Evolutionary conservation across 2,329 filamentous ascomycete species (phyloP), one percentile per base, ranked within the genome.

Genomic region (Monosporascus sp.): DNA sequence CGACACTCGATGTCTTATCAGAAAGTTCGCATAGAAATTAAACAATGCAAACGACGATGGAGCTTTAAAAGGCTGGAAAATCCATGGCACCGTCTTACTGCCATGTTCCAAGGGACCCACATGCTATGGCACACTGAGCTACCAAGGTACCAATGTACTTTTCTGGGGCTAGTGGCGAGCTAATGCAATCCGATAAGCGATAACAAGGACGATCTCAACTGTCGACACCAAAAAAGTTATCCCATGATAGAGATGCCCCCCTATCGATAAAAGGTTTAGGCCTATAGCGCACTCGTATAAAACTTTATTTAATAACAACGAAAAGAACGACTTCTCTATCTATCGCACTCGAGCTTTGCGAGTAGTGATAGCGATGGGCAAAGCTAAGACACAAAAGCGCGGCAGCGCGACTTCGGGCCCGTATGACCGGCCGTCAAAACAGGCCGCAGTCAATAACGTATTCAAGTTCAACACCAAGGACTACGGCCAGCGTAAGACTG

Each of bases 381-480:
- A 75, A 56, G 69, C 69, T 24, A 70, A 72, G 54, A 66, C 70
- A 37, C 58, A 67, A 17, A 73, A 71, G 61, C 68, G 69, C 60
- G 64, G 63, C 48, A 57, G 61, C 54, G 62, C 66, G 49, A 63
- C 60, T 20, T 63, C 65, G 22, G 60, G 65, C 47, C 74, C 74
- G 17, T 78, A 78, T 61, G 74, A 78, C 24, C 70, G 74, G 51
- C 67, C 55, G 15, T 52, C 64, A 51, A 67, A 71, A 50, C 58
- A 58, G 15, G 62, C 68, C 9, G 65, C 68, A 53, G 76, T 76
- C 65, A 91, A 96, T 75, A 92, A 89, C 64, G 90, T 97, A 72
- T 97, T 97, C 83, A 96, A 95, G 70, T 96, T 97, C 84, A 96
- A 96, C 77, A 94, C 88, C 63, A 78, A 64, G 47, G 83, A 93